These are phyloP conservation scores for Termitomyces sp. DNA, from an alignment of 768 basidiomycete genomes.

Conservation along the genomic window DNA sequence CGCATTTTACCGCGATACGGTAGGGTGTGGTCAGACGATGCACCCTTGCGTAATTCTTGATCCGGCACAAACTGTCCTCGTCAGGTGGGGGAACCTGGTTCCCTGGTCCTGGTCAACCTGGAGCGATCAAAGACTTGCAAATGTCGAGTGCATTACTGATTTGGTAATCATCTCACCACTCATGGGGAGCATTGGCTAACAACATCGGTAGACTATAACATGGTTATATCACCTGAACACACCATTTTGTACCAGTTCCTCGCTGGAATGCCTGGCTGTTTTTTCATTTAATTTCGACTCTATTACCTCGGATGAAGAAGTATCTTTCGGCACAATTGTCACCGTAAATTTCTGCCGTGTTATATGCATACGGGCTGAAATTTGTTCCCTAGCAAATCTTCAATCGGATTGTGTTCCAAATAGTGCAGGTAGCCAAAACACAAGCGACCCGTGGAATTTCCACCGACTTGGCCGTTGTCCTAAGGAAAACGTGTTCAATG, in stretches of 20 bases:
- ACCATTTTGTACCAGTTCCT: slow-evolving; percentile 8
- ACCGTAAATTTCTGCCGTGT: slow-evolving; percentile 6
- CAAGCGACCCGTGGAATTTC: slow-evolving; percentile 1
- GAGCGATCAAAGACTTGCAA: slow-evolving; percentile 45
- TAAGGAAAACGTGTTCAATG: slow-evolving; percentile 25
- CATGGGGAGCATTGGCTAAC: not conserved
- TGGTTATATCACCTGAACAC: slow-evolving; percentile 45
- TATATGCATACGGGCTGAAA: not conserved
- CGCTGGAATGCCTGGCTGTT: slow-evolving; percentile 1
- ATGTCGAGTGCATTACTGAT: slow-evolving; percentile 42
- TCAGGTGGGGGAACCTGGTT: slow-evolving; percentile 52
- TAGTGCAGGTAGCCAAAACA: slow-evolving; percentile 4
- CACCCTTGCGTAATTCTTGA: slow-evolving; percentile 27
- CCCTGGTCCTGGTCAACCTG: slow-evolving; percentile 66
- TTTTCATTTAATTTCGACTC: not conserved
- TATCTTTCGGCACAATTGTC: slow-evolving; percentile 1
- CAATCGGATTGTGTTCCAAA: slow-evolving; percentile 15
- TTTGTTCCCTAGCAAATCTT: slow-evolving; percentile 20
- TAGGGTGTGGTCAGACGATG: not conserved
- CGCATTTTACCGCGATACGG: slow-evolving; percentile 2
- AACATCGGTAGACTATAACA: slow-evolving; percentile 36
- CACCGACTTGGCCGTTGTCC: slow-evolving; percentile 16
- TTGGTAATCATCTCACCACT: slow-evolving; percentile 34
- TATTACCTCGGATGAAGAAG: slow-evolving; percentile 1
- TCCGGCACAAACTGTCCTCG: slow-evolving; percentile 41